Base-by-base conservation (phyloP, 179 eudicot genomes). In the Silene vulgaris region DNA sequence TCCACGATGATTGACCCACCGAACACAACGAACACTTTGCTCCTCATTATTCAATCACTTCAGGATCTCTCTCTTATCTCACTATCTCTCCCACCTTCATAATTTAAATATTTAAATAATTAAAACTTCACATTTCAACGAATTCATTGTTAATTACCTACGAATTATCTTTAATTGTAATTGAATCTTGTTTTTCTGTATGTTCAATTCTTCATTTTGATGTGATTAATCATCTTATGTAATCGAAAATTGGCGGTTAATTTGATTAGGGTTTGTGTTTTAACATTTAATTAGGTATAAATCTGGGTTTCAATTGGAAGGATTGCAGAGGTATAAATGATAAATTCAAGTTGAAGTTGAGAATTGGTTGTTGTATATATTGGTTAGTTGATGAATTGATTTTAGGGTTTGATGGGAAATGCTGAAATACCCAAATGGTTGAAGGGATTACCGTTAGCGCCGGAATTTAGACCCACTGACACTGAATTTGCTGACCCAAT, bases 401-500 rank as follows among this genome's bases (percentile, higher is more conserved):
- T 54, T n/a, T 54, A 72, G 64, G 45, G 64, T 54, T 71, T 77
- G 74, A 91, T 91, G 95, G 89, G 82, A 75, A 86, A 82, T 81
- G 89, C 82, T 78, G 84, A 88, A 65, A 78, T 92, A 81, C 97
- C 97, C 50, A 73, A 88, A 81, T 92, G 97, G 99, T 86, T 95
- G 20, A 82, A 87, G 76, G 79, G 69, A 56, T 82, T 95, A 85
- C 97, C 97, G 1, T 74, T 87, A 78, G 97, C 99, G 61, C 99
- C 97, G 2, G 97, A 87, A 79, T 95, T 90, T 82, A 87, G 82
- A 67, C 99, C 99, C 0, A 95, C 97, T 0, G 97, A 95, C 67
- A 95, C 99, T 2, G 99, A 95, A 84, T 95, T 95, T 35, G 92
- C 96, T 1, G 99, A 95, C 92, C 97, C 99, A 71, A 88, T 95